Conservation (phyloP, 257 asterid species). For the Cruciata laevipes region DNA sequence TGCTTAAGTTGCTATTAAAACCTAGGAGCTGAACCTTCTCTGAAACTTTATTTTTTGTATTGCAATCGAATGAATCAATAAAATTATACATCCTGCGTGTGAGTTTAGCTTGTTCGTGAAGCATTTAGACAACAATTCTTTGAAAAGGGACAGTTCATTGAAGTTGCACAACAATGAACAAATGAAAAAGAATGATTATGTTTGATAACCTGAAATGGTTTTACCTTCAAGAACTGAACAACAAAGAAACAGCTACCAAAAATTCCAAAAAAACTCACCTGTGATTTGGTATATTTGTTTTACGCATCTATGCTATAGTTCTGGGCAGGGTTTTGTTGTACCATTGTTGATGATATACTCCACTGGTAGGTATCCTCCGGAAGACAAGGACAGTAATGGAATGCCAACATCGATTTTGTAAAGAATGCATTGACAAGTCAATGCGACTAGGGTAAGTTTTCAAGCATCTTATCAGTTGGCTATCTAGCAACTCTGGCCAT, state of each 20-base stretch:
- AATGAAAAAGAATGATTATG: background rate
- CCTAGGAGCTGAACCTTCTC: background rate
- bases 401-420: constrained; percentile 97
- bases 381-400: constrained; percentile 99
- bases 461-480: constrained; percentile 18
- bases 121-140: background rate
- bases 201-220: background rate
- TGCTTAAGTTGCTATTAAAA: background rate
- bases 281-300: background rate
- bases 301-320: background rate
- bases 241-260: background rate
- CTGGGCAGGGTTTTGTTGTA: constrained; percentile 4
- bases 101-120: background rate
- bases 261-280: background rate
- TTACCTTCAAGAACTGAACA: background rate
- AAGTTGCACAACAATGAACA: background rate
- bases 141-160: background rate
- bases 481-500: constrained; percentile 7
- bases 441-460: constrained; percentile 87
- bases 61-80: background rate
- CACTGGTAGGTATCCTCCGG: constrained; percentile 72
- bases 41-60: background rate
- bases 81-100: background rate
- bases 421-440: constrained; percentile 99
- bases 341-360: constrained; percentile 18